Evolutionary conservation across 2,329 filamentous ascomycete species (phyloP).

Genomic region (Epichloe glyceriae): DNA sequence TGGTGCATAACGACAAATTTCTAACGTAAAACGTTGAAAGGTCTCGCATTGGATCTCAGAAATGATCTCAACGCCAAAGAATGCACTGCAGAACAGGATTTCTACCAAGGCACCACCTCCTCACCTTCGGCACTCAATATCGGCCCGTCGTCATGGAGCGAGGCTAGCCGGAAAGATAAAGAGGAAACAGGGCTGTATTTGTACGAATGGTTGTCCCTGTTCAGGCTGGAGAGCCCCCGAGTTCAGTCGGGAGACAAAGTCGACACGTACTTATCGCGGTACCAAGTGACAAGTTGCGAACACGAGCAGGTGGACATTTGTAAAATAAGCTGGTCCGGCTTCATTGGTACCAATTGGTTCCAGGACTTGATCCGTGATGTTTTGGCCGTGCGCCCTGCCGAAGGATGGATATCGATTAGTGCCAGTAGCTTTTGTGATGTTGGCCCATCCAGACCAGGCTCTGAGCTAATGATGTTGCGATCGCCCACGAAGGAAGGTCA

Average conservation of each 20-base stretch:
- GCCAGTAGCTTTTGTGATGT: constrained; percentile 37
- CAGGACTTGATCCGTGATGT: constrained; percentile 33
- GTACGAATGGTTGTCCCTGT: constrained; percentile 65
- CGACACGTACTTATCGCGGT: constrained; percentile 58
- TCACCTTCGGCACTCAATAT: constrained; percentile 15
- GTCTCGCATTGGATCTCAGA: neutral
- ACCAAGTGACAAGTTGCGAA: constrained; percentile 27
- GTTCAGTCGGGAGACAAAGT: constrained; percentile 43
- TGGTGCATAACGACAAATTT: neutral
- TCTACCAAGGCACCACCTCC: constrained; percentile 10
- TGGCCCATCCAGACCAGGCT: constrained; percentile 27
- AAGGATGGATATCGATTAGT: constrained; percentile 43
- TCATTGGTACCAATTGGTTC: constrained; percentile 41
- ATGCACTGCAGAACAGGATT: constrained; percentile 21
- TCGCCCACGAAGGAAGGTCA: constrained; percentile 35
- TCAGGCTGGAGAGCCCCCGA: constrained; percentile 52
- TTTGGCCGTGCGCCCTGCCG: constrained; percentile 28
- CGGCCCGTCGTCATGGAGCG: constrained; percentile 16
- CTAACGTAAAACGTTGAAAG: constrained; percentile 1
- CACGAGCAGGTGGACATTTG: constrained; percentile 23
- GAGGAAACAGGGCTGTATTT: constrained; percentile 50
- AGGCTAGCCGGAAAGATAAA: constrained; percentile 33
- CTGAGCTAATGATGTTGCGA: constrained; percentile 41
- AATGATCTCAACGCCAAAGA: constrained; percentile 2
- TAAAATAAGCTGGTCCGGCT: constrained; percentile 46